Base-by-base conservation (phyloP, 140 eudicot species). In the Cichorium intybus region DNA sequence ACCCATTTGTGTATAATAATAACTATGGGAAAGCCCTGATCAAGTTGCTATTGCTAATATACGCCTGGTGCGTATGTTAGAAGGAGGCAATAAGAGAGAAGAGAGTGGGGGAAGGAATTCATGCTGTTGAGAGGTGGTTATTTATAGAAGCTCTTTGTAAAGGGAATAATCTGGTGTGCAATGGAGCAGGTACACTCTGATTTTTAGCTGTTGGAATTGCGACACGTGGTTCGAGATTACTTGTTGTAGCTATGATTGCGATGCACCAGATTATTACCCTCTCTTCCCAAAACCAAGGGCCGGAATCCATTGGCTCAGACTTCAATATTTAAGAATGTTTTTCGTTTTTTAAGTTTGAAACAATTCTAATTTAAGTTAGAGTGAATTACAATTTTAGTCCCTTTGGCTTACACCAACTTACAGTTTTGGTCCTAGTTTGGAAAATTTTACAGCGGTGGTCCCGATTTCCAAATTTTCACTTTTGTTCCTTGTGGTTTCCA, bases 21-120 rank as follows among this genome's bases (percentile, higher is more conserved):
- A 7, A 8, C 37, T 49, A 18, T 18, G 22, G 59, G 27, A 24
- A 16, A 10, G 10, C 39, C 64, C 26, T 45, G 56, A 66, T 41
- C 45, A 46, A 24, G 26, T 17, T 26, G 4, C 5, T 57, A 14
- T 51, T 56, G 79, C 79, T 76, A 61, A 48, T 24, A 41, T 67
- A 35, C 35, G 69, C 79, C 62, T 17, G 14, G 57, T 11, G 76
- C 66, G 76, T 29, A 75, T 59, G 64, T 54, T 73, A 61, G 50
- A 65, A 39, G 17, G n/a, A 10, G 51, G 7, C n/a, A 69, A 50
- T 24, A 24, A 35, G 59, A 71, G 70, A 62, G 5, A 74, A 48
- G 50, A 15, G 73, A 31, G 64, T 57, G 75, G 77, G 70, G 80
- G 85, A 76, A 77, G 85, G 73, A 69, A 65, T 27, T 27, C 1